These are phyloP conservation scores for Ustilago xerochloae DNA, from an alignment of 1,284 basidiomycete genomes.

Conservation along the genomic window DNA sequence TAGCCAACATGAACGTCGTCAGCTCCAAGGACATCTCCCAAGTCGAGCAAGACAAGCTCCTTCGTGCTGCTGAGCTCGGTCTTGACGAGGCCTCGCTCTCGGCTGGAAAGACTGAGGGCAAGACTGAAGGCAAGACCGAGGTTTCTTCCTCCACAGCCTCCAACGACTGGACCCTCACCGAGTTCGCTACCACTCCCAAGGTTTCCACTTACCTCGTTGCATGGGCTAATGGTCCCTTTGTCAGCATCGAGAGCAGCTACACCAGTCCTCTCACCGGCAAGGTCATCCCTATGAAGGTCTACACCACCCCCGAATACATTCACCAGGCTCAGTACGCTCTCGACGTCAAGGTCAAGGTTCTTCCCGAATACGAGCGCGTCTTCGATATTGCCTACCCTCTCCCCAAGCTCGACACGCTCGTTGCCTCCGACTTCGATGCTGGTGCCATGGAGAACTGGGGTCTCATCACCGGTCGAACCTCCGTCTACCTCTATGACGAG, in stretches of 20 bases:
- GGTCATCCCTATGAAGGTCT: constrained; percentile 84
- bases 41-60: constrained; percentile 57
- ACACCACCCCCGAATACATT: constrained; percentile 84
- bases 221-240: constrained; percentile 87
- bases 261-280: constrained; percentile 84
- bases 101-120: constrained; percentile 68
- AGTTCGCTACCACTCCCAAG: constrained; percentile 68
- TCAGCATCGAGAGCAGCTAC: constrained; percentile 79
- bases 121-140: constrained; percentile 51
- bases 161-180: constrained; percentile 67
- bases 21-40: constrained; percentile 47
- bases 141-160: constrained; percentile 33
- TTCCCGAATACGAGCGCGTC: constrained; percentile 89
- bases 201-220: constrained; percentile 94
- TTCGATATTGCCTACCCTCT: constrained; percentile 91
- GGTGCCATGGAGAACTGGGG: constrained; percentile 92
- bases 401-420: constrained; percentile 75
- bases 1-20: constrained; percentile 81
- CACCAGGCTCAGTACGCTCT: constrained; percentile 81
- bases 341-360: constrained; percentile 85
- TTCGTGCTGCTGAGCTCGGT: constrained; percentile 75
- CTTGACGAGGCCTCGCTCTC: constrained; percentile 73
- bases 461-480: constrained; percentile 88
- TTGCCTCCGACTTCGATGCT: constrained; percentile 80
- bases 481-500: constrained; percentile 83